Base-by-base conservation (phyloP, 352 stramenopile species). In the Pythium brachiatum region DNA sequence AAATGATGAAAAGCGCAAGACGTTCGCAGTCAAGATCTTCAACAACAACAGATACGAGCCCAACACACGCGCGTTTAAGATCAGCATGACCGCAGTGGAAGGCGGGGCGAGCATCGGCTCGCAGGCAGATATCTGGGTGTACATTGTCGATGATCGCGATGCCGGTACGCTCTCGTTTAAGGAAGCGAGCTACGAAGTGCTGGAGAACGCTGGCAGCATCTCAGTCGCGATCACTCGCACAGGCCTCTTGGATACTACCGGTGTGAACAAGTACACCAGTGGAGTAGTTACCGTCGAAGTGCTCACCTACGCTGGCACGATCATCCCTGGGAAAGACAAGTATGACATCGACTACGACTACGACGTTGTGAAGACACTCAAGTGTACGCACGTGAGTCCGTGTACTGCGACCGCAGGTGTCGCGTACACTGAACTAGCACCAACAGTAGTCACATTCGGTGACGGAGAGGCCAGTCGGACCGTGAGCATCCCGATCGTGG, bases 81-180 rank as follows among this genome's bases (percentile, higher is more conserved):
- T 92, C 27, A 65, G 47, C 11, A 74, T 92, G 60, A 53, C 62
- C 13, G 74, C 57, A 1, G 82, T 88, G 9, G 70, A 70, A 43
- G 82, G 82, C 26, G 82, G 82, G 6, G 82, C 82, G 2, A 70
- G 62, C 16, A 89, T 89, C 46, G 78, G 78, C 16, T 1, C 63
- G 4, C 60, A 74, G 50, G 55, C 53, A 2, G 71, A 85, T 20
- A 79, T 83, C 51, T 86, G 75, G 78, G 73, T 92, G 13, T 90
- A 89, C 47, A 82, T 92, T 29, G 69, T 92, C 44, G 82, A 92
- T 44, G 82, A 92, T 60, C 79, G 82, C 31, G 82, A 92, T 57
- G 80, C 80, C 27, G 82, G 82, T 15, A 90, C 82, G 20, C 52
- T 92, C 0, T 89, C 80, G 16, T 92, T 92, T 48, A 61, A 65